phyloP scores from a whole-genome alignment of 305 asterid genomes.

The Nicotiana rustica region DNA sequence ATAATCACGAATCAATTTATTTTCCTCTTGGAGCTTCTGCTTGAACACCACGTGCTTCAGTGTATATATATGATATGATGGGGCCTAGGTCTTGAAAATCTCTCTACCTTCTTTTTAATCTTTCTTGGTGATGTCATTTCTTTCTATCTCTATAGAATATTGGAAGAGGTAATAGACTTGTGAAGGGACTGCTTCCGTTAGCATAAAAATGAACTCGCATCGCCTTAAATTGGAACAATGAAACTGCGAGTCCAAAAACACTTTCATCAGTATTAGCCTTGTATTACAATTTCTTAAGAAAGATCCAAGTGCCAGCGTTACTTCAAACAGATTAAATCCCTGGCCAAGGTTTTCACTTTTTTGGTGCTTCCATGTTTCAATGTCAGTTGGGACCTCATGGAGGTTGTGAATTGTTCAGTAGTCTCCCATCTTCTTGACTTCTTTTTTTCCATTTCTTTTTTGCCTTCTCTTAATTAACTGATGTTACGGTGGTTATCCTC shows the following conservation, averaged over 20 bases:
- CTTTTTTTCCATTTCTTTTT: background rate
- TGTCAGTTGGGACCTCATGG: slow-evolving; percentile 12
- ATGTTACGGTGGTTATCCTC: slow-evolving; percentile 40
- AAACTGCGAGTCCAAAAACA: background rate
- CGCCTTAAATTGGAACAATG: background rate
- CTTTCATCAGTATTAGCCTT: slow-evolving; percentile 26
- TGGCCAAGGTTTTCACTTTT: background rate
- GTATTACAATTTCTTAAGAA: slow-evolving; percentile 26
- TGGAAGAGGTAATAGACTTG: background rate
- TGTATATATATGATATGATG: background rate
- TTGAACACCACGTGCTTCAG: background rate
- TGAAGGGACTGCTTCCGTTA: background rate
- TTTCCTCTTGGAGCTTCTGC: background rate
- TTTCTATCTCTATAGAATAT: background rate
- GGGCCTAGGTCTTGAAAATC: slow-evolving; percentile 28
- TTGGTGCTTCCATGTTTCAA: background rate
- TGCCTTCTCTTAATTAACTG: slow-evolving; percentile 17
- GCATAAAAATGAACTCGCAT: background rate
- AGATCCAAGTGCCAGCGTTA: background rate
- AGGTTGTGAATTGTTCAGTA: background rate
- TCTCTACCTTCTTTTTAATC: slow-evolving; percentile 5
- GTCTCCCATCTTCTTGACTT: background rate
- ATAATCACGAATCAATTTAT: background rate
- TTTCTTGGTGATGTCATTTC: background rate
- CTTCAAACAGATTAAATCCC: background rate